Conservation (phyloP, 1,284 basidiomycete species). For the Kwoniella shivajii region DNA sequence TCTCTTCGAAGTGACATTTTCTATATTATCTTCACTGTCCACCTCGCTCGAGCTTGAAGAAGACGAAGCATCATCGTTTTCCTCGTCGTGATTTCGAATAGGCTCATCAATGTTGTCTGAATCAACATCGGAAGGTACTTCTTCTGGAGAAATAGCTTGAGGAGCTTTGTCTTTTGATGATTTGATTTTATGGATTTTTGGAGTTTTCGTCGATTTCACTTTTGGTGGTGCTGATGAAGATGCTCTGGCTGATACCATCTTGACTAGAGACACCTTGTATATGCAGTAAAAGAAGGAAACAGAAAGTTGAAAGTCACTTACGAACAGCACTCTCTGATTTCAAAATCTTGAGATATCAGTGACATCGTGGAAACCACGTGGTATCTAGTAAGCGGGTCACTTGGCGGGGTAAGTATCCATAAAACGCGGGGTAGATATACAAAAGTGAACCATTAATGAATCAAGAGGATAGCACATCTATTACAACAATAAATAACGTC, state of each 20-base stretch:
- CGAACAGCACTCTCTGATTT: too few species aligned
- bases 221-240: slow-evolving; percentile 8
- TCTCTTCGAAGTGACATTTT: slow-evolving; percentile 24
- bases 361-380: neutral
- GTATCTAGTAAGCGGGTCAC: neutral
- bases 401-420: slow-evolving; percentile 7
- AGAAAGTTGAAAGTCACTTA: too few species aligned
- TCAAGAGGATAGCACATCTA: neutral
- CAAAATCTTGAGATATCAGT: too few species aligned
- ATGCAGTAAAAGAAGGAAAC: neutral
- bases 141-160: neutral
- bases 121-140: slow-evolving; percentile 4
- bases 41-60: slow-evolving; percentile 5
- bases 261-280: neutral
- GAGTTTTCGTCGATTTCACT: slow-evolving; percentile 1
- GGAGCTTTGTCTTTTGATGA: neutral
- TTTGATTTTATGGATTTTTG: neutral
- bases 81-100: neutral
- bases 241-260: slow-evolving; percentile 8
- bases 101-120: neutral
- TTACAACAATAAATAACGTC: neutral
- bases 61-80: neutral
- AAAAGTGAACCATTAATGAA: neutral
- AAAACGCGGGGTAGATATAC: slow-evolving; percentile 12
- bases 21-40: slow-evolving; percentile 36